These are phyloP conservation scores for Lizonia empirigonia DNA, from an alignment of 2,329 filamentous ascomycete species.

Conservation along the genomic window DNA sequence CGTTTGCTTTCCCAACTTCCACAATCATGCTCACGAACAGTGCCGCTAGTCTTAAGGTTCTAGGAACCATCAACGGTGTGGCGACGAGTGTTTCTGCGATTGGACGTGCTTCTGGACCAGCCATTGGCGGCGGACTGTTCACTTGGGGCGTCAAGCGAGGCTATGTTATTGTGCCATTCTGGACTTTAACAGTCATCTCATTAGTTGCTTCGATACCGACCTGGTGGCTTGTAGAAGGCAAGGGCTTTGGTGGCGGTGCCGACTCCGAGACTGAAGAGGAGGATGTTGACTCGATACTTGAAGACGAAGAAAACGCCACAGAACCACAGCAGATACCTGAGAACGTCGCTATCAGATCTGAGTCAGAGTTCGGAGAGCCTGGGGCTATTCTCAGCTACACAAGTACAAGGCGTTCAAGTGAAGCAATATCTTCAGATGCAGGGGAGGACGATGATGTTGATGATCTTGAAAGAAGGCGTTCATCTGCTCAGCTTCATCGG, in stretches of 20 bases:
- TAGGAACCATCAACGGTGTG: constrained; percentile 90
- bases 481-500: constrained; percentile 18
- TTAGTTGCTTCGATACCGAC: constrained; percentile 71
- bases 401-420: constrained; percentile 37
- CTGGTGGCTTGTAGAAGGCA: constrained; percentile 74
- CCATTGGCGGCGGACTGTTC: constrained; percentile 73
- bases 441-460: constrained; percentile 28
- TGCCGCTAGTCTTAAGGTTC: constrained; percentile 72
- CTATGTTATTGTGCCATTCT: constrained; percentile 82
- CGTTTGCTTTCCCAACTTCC: constrained; percentile 86
- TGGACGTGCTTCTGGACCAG: constrained; percentile 79
- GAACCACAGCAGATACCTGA: constrained; percentile 4
- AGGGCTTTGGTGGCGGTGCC: constrained; percentile 61
- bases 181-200: constrained; percentile 70
- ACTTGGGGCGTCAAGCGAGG: constrained; percentile 75
- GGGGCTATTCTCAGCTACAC: constrained; percentile 43
- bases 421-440: constrained; percentile 26
- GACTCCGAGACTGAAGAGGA: constrained; percentile 49
- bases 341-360: constrained; percentile 31
- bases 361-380: constrained; percentile 48
- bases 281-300: constrained; percentile 15
- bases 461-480: constrained; percentile 21
- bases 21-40: constrained; percentile 93
- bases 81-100: constrained; percentile 82
- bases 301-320: constrained; percentile 24